A percentile compares a stretch with the other conserved stretches of the same genome.
These are phyloP conservation scores for Boletus rubescentipes DNA, from an alignment of 768 basidiomycete genomes.

Conservation along the genomic window DNA sequence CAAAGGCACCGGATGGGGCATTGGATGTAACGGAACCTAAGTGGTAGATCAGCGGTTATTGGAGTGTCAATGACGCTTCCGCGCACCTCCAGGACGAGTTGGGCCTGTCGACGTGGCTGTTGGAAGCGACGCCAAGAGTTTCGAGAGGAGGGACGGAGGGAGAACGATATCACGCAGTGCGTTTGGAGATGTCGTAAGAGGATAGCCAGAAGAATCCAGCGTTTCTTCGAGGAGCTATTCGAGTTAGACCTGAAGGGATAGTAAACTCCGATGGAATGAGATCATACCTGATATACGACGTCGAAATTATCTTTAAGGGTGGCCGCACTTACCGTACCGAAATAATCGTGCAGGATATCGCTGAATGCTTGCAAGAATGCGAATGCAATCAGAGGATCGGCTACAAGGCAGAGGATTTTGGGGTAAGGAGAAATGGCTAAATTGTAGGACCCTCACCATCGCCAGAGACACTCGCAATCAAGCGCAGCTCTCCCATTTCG, in stretches of 20 bases:
- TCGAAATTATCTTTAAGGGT: conserved; percentile 92
- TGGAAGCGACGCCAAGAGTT: conserved; percentile 48
- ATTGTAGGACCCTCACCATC: conserved; percentile 53
- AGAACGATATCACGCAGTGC: conserved; percentile 92
- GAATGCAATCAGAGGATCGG: conserved; percentile 88
- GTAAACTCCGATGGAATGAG: background rate
- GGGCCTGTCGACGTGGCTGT: conserved; percentile 24
- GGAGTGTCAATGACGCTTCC: background rate
- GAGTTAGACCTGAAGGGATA: background rate
- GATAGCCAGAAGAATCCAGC: conserved; percentile 90
- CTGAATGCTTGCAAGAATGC: conserved; percentile 85
- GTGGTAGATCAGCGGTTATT: background rate
- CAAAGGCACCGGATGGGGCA: conserved; percentile 54
- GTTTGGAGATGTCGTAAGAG: conserved; percentile 87
- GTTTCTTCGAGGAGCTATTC: conserved; percentile 88
- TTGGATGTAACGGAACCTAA: conserved; percentile 36
- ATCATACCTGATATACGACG: conserved; percentile 83
- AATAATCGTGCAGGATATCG: conserved; percentile 82
- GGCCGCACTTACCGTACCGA: conserved; percentile 78
- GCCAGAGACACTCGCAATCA: conserved; percentile 80
- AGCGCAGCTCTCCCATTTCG: conserved; percentile 67
- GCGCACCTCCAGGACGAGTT: conserved; percentile 31
- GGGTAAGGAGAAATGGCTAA: background rate
- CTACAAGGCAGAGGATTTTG: conserved; percentile 38
- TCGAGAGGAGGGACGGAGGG: conserved; percentile 83